Conservation (phyloP, 202 grass and related monocot genomes). For the Cymbopogon flexuosus region DNA sequence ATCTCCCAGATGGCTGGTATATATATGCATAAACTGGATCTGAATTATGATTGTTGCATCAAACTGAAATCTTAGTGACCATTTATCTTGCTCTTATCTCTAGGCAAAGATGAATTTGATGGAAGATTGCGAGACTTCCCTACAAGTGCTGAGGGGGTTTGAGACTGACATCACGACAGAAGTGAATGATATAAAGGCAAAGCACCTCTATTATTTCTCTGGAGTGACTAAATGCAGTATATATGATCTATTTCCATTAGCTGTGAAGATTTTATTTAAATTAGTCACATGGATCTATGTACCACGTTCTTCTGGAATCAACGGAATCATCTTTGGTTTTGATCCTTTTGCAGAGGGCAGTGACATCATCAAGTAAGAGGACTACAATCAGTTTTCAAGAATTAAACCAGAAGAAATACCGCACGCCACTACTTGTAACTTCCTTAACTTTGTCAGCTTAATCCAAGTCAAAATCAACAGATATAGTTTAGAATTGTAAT, state of each 20-base stretch:
- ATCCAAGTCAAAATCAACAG: background rate
- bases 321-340: slow-evolving; percentile 15
- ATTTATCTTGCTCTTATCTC: slow-evolving; percentile 2
- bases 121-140: slow-evolving; percentile 74
- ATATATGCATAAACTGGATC: background rate
- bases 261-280: background rate
- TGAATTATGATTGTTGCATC: background rate
- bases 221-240: background rate
- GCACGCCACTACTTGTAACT: slow-evolving; percentile 59
- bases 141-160: slow-evolving; percentile 96
- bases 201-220: slow-evolving; percentile 3
- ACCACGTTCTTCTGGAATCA: background rate
- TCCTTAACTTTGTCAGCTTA: background rate
- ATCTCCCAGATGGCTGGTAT: slow-evolving; percentile 94
- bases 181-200: slow-evolving; percentile 91
- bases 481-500: slow-evolving; percentile 21
- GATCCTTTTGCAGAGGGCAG: slow-evolving; percentile 60
- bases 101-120: slow-evolving; percentile 96
- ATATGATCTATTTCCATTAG: background rate
- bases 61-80: background rate
- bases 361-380: slow-evolving; percentile 64
- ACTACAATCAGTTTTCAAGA: slow-evolving; percentile 77
- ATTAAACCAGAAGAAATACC: slow-evolving; percentile 66
- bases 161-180: slow-evolving; percentile 79
- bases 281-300: background rate